These are phyloP conservation scores for Dunaliella primolecta DNA, from an alignment of 139 green algal genomes.

Conservation along the genomic window DNA sequence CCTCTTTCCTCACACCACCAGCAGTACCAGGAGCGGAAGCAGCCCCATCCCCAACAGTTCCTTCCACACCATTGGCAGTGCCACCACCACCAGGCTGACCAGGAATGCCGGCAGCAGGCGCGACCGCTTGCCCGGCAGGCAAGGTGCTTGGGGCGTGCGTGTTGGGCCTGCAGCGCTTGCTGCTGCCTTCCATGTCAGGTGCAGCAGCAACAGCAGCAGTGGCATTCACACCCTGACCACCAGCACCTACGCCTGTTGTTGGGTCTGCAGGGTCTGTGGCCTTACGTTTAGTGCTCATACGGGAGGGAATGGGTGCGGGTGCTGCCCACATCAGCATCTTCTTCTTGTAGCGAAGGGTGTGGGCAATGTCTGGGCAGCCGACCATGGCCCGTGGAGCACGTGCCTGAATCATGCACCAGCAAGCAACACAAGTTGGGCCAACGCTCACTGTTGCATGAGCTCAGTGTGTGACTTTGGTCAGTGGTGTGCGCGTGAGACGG, in stretches of 20 bases:
- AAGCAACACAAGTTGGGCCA: no score
- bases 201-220: background rate
- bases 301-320: background rate
- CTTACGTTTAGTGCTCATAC: no score
- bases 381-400: slow-evolving; percentile 22
- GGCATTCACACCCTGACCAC: background rate
- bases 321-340: slow-evolving; percentile 54
- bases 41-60: background rate
- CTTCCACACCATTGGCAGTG: no score
- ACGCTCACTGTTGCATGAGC: no score
- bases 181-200: background rate
- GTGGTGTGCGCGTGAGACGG: no score
- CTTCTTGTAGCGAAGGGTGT: slow-evolving; percentile 56
- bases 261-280: no score
- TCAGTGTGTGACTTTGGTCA: no score
- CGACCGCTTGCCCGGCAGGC: background rate
- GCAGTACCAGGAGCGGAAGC: background rate
- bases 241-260: background rate
- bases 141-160: no score
- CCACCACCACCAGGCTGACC: background rate
- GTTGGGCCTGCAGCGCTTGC: no score
- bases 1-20: background rate
- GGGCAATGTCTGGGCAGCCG: background rate
- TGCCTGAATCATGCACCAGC: background rate
- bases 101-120: background rate